Evolutionary conservation across 805 yeast species (phyloP).

Genomic region (Jamesozyma rosinii): DNA sequence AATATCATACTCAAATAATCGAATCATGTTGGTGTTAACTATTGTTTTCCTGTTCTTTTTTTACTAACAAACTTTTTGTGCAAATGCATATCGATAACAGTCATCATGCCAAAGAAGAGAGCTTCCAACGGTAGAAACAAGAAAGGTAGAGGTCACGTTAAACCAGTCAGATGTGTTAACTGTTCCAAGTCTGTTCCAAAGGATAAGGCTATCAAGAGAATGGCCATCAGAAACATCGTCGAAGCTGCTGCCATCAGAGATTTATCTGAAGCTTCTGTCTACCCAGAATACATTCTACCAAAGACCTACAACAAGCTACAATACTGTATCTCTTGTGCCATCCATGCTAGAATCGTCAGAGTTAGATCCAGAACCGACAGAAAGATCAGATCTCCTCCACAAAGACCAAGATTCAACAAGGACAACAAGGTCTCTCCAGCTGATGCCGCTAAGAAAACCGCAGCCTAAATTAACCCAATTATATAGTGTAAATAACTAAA

Average conservation of each 20-base stretch:
- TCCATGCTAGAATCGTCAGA: conserved; percentile 99
- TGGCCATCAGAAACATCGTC: conserved; percentile 99
- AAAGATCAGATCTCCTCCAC: conserved; percentile 98
- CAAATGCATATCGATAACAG: not conserved
- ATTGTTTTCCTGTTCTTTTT: too few relatives aligned
- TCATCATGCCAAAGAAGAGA: conserved; percentile 98
- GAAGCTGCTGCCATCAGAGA: conserved; percentile 99
- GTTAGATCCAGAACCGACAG: conserved; percentile 99
- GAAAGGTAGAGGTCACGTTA: conserved; percentile 99
- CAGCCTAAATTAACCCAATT: conserved; percentile 26
- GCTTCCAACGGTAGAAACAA: conserved; percentile 99
- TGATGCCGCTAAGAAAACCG: conserved; percentile 94
- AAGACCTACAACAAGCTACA: conserved; percentile 99
- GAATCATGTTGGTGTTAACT: too few relatives aligned
- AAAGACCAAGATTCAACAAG: conserved; percentile 95
- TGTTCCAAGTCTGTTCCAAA: conserved; percentile 99
- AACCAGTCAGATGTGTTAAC: conserved; percentile 99
- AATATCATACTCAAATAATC: too few relatives aligned
- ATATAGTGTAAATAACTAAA: not conserved
- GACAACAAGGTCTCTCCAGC: conserved; percentile 94
- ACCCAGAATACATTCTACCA: conserved; percentile 98
- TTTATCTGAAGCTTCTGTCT: conserved; percentile 98
- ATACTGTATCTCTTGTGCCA: conserved; percentile 99
- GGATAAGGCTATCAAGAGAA: conserved; percentile 99
- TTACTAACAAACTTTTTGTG: not conserved